A percentile compares a stretch with the other conserved stretches of the same genome.
phyloP scores from a whole-genome alignment of 352 stramenopile species.

The Sclerospora graminicola region DNA sequence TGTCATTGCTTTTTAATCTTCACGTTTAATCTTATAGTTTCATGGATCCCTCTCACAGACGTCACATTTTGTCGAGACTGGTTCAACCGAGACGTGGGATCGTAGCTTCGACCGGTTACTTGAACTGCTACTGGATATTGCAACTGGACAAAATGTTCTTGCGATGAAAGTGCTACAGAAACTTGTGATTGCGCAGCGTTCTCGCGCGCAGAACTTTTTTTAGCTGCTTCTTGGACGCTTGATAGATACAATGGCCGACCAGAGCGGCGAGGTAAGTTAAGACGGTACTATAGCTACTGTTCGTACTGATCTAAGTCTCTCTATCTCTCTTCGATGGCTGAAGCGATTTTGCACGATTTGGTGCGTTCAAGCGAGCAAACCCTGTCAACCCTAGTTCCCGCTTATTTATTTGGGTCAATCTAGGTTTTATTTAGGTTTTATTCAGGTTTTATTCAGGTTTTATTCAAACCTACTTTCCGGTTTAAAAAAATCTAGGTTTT shows the following conservation, averaged over 20 bases:
- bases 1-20: not conserved
- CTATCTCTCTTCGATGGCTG: no score
- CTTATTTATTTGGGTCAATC: no score
- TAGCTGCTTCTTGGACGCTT: slow-evolving; percentile 50
- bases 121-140: slow-evolving; percentile 32
- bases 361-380: slow-evolving; percentile 26
- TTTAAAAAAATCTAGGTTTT: no score
- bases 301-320: no score
- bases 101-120: slow-evolving; percentile 30
- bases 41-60: slow-evolving; percentile 17
- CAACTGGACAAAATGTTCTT: slow-evolving; percentile 31
- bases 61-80: slow-evolving; percentile 19
- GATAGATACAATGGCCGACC: slow-evolving; percentile 34
- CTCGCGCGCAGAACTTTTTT: slow-evolving; percentile 38
- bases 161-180: slow-evolving; percentile 45
- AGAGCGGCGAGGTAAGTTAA: no score
- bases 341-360: no score
- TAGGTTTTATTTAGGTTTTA: no score
- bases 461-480: no score
- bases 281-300: no score
- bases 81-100: slow-evolving; percentile 26
- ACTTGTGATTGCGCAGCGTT: slow-evolving; percentile 30
- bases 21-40: not conserved
- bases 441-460: no score
- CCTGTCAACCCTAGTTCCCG: slow-evolving; percentile 29